phyloP scores from a whole-genome alignment of 192 early-diverging fungal species.

The Coemansia reversa region DNA sequence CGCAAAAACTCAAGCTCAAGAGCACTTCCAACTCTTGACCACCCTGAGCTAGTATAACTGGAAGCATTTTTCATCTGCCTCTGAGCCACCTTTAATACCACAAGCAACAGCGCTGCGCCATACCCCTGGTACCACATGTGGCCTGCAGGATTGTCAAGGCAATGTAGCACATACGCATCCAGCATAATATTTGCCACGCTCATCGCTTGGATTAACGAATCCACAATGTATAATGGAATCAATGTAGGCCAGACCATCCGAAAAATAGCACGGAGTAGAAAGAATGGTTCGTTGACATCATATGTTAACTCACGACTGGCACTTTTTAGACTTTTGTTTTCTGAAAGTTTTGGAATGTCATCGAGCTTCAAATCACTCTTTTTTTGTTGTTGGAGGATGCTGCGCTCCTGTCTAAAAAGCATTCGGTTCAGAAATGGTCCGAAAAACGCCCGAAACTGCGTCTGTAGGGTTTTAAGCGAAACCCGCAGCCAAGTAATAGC shows the following conservation, averaged over 20 bases:
- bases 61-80: background rate
- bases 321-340: background rate
- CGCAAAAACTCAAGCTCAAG: constrained; percentile 32
- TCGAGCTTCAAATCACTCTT: constrained; percentile 10
- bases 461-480: background rate
- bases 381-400: constrained; percentile 5
- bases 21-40: constrained; percentile 5
- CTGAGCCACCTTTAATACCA: background rate
- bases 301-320: constrained; percentile 21
- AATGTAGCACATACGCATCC: constrained; percentile 15
- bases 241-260: constrained; percentile 33
- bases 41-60: background rate
- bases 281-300: constrained; percentile 28
- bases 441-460: background rate
- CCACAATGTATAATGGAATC: constrained; percentile 22
- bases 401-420: constrained; percentile 14
- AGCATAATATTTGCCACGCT: constrained; percentile 3
- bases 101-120: constrained; percentile 6
- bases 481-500: background rate
- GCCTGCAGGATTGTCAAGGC: constrained; percentile 12
- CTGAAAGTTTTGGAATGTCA: constrained; percentile 19
- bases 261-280: constrained; percentile 36
- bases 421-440: background rate
- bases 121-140: constrained; percentile 26
- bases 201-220: constrained; percentile 8